phyloP scores from a whole-genome alignment of 345 rosid species.

The Murraya koenigii region DNA sequence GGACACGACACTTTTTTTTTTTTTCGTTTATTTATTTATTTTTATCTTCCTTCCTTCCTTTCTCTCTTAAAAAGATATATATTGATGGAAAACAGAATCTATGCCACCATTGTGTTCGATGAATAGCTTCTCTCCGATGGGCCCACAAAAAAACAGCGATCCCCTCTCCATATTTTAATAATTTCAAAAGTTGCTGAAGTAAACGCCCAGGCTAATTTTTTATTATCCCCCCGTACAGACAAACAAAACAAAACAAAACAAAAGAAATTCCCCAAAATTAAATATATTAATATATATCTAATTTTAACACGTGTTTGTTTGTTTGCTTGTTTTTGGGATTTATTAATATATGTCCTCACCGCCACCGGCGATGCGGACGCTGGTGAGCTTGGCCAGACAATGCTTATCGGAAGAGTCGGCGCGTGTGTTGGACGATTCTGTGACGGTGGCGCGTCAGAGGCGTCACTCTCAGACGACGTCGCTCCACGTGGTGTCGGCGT shows the following conservation, averaged over 20 bases:
- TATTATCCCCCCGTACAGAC: background rate
- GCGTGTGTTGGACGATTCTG: constrained; percentile 64
- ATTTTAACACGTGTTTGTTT: constrained; percentile 13
- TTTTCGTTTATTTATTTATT: background rate
- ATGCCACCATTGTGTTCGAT: constrained; percentile 42
- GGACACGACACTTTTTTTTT: constrained; percentile 28
- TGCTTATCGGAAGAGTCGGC: constrained; percentile 67
- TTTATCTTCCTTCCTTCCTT: background rate
- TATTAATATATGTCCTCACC: constrained; percentile 5
- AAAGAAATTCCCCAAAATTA: background rate
- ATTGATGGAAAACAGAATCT: constrained; percentile 34
- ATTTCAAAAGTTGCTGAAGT: constrained; percentile 29
- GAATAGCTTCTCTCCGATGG: constrained; percentile 5
- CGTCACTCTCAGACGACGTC: constrained; percentile 71
- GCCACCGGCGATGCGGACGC: constrained; percentile 65
- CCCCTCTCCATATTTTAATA: constrained; percentile 9
- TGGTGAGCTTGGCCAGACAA: constrained; percentile 56
- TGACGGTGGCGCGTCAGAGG: constrained; percentile 61
- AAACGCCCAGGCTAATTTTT: constrained; percentile 21
- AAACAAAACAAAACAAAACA: background rate
- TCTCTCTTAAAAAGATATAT: background rate
- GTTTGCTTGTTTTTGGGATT: background rate
- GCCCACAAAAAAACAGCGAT: constrained; percentile 7
- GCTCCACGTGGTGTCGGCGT: constrained; percentile 63
- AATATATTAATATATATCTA: no score